These are phyloP conservation scores for Zymoseptoria pseudotritici DNA, from an alignment of 2,329 filamentous ascomycete species.

Conservation along the genomic window DNA sequence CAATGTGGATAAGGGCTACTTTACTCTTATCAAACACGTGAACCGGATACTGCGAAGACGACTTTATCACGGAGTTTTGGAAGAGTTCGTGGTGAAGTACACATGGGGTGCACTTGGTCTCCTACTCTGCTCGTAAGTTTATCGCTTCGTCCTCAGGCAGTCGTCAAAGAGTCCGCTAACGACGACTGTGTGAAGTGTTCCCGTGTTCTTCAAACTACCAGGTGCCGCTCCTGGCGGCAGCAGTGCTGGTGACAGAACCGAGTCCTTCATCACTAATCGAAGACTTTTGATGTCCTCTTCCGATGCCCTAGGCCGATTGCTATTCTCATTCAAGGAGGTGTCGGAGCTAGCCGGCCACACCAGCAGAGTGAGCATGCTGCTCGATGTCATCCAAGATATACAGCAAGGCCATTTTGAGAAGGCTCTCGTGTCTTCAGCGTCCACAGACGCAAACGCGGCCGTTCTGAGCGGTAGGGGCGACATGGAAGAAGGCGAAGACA, in stretches of 20 bases:
- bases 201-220: conserved; percentile 78
- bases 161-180: neutral
- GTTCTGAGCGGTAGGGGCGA: conserved; percentile 76
- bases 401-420: conserved; percentile 88
- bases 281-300: conserved; percentile 87
- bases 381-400: conserved; percentile 93
- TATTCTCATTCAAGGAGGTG: conserved; percentile 97
- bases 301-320: conserved; percentile 88
- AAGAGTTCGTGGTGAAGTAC: conserved; percentile 99
- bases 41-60: conserved; percentile 86
- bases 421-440: conserved; percentile 84
- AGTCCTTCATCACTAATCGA: conserved; percentile 85
- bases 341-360: conserved; percentile 95
- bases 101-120: conserved; percentile 95
- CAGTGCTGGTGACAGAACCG: conserved; percentile 18
- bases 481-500: conserved; percentile 73
- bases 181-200: conserved; percentile 43
- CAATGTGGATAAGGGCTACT: conserved; percentile 94
- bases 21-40: conserved; percentile 97
- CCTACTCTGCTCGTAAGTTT: conserved; percentile 63
- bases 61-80: conserved; percentile 98
- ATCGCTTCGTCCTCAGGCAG: neutral
- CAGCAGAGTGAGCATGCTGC: conserved; percentile 76
- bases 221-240: conserved; percentile 12
- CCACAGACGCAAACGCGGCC: conserved; percentile 71